phyloP scores from a whole-genome alignment of 768 basidiomycete species.

The Leccinum obscurum region DNA sequence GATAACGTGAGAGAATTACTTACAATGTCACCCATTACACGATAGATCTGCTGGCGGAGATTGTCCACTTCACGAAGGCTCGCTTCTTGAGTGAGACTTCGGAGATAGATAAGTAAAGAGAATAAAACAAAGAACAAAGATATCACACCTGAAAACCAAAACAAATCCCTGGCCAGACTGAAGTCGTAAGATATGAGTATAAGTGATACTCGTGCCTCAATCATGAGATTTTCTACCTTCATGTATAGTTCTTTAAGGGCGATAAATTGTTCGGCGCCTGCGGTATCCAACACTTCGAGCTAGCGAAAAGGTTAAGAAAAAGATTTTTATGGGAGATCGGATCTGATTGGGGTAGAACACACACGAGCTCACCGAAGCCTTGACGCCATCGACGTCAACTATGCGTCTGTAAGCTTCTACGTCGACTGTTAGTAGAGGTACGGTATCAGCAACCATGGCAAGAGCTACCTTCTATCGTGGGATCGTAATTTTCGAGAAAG shows the following conservation, averaged over 20 bases:
- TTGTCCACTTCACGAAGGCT: conserved; percentile 78
- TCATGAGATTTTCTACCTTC: conserved; percentile 45
- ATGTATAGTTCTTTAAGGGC: conserved; percentile 82
- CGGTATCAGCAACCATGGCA: not conserved
- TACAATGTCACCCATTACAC: conserved; percentile 73
- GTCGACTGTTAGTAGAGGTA: conserved; percentile 10
- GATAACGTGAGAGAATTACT: conserved; percentile 19
- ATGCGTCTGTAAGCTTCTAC: conserved; percentile 71
- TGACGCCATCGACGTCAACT: conserved; percentile 64
- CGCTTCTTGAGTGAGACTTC: conserved; percentile 77
- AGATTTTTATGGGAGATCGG: conserved; percentile 4
- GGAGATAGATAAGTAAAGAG: conserved; percentile 1
- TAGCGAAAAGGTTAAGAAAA: conserved; percentile 32
- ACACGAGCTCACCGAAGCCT: conserved; percentile 50
- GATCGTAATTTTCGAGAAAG: conserved; percentile 78
- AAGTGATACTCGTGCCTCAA: not conserved
- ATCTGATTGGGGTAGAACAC: conserved; percentile 16
- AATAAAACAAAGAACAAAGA: not conserved
- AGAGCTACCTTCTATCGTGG: conserved; percentile 75
- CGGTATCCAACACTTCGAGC: conserved; percentile 83
- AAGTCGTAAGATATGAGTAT: not conserved
- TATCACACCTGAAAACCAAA: conserved; percentile 73
- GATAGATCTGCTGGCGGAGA: conserved; percentile 78
- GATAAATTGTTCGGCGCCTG: conserved; percentile 84
- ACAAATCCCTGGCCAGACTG: conserved; percentile 76